A percentile compares a stretch with the other conserved stretches of the same genome.
These are phyloP conservation scores for Auricularia auricula-judae DNA, from an alignment of 768 basidiomycete genomes.

Conservation along the genomic window DNA sequence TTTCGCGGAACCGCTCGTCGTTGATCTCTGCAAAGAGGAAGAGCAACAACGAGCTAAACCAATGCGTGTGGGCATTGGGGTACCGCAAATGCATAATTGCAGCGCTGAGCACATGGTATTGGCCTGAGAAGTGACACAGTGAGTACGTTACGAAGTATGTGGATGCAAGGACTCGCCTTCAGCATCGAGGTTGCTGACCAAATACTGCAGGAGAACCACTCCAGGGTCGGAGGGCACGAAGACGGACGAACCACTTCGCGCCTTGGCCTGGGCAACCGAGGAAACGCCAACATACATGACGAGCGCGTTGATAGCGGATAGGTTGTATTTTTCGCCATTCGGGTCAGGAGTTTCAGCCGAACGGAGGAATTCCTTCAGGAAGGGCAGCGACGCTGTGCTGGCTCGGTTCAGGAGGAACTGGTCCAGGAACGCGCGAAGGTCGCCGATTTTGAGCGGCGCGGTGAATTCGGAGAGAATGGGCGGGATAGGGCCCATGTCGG, in stretches of 20 bases:
- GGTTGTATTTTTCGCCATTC: conserved; percentile 60
- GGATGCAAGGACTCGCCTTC: conserved; percentile 54
- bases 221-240: conserved; percentile 80
- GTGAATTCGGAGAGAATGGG: conserved; percentile 87
- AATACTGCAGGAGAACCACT: conserved; percentile 71
- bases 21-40: conserved; percentile 76
- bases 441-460: conserved; percentile 65
- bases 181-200: conserved; percentile 73
- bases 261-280: conserved; percentile 81
- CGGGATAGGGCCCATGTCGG: conserved; percentile 89
- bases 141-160: background rate
- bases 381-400: conserved; percentile 57
- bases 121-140: conserved; percentile 40
- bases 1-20: conserved; percentile 66
- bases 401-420: conserved; percentile 75
- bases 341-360: conserved; percentile 32
- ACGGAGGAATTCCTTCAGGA: conserved; percentile 68
- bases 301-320: conserved; percentile 83
- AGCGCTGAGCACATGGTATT: conserved; percentile 90
- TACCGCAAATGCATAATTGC: conserved; percentile 92
- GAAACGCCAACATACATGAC: conserved; percentile 96
- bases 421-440: conserved; percentile 72
- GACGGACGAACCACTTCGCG: conserved; percentile 66
- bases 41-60: conserved; percentile 88
- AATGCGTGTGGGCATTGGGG: conserved; percentile 96